Conservation (phyloP, 805 yeast species). For the Saccharomyces jurei region DNA sequence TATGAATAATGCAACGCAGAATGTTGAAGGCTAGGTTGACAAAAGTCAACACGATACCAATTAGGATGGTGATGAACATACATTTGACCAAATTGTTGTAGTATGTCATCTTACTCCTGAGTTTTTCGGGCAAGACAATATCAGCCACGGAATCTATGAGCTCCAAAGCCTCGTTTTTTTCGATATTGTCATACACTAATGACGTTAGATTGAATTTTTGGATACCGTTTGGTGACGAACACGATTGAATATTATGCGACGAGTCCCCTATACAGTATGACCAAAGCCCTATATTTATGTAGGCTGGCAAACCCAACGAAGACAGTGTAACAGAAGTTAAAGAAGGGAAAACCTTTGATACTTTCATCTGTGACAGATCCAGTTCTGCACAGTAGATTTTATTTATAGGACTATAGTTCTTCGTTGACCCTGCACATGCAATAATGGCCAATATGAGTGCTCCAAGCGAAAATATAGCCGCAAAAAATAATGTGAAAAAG, state of each 20-base stretch:
- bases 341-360: constrained; percentile 10
- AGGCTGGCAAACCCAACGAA: constrained; percentile 34
- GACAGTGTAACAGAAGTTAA: constrained; percentile 9
- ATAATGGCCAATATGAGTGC: constrained; percentile 41
- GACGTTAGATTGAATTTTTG: constrained; percentile 22
- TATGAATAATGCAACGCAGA: constrained; percentile 32
- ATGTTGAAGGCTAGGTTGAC: constrained; percentile 34
- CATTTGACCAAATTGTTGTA: constrained; percentile 46
- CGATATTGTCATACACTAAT: constrained; percentile 22
- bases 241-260: constrained; percentile 12
- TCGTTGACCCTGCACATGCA: constrained; percentile 46
- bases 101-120: constrained; percentile 39
- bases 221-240: constrained; percentile 26
- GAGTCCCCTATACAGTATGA: constrained; percentile 49
- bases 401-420: constrained; percentile 35
- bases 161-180: constrained; percentile 17
- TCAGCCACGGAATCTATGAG: constrained; percentile 20
- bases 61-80: constrained; percentile 47
- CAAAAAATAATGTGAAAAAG: constrained; percentile 13
- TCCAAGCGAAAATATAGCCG: constrained; percentile 31
- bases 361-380: constrained; percentile 32
- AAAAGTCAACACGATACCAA: constrained; percentile 40
- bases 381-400: constrained; percentile 43
- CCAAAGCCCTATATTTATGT: constrained; percentile 51
- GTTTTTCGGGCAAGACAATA: constrained; percentile 45